Conservation (phyloP, 805 yeast species). For the Nakazawaea holstii region DNA sequence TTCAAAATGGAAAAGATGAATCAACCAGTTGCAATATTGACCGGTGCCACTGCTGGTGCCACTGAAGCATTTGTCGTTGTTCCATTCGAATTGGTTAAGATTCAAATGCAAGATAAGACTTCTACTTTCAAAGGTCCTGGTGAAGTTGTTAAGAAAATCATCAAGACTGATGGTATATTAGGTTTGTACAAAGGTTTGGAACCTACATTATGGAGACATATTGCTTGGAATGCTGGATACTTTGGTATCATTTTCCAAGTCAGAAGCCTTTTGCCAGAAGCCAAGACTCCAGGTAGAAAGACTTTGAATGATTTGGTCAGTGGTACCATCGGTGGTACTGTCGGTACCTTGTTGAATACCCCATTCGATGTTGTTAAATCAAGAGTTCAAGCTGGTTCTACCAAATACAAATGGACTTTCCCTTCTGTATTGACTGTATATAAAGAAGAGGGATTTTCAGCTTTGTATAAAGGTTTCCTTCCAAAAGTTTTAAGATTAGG, state of each 20-base stretch:
- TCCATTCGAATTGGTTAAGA: slow-evolving; percentile 94
- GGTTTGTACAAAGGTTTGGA: slow-evolving; percentile 94
- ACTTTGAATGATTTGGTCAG: slow-evolving; percentile 83
- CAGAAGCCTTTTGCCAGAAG: slow-evolving; percentile 71
- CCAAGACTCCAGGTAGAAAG: slow-evolving; percentile 64
- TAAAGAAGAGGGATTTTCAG: slow-evolving; percentile 87
- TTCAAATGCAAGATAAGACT: slow-evolving; percentile 85
- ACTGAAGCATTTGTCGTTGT: slow-evolving; percentile 95
- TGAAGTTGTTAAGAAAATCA: slow-evolving; percentile 71
- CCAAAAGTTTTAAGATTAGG: slow-evolving; percentile 97
- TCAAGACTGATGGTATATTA: slow-evolving; percentile 69
- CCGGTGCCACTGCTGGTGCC: slow-evolving; percentile 99
- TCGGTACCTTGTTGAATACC: slow-evolving; percentile 92
- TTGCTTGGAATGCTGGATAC: slow-evolving; percentile 96
- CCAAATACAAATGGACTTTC: slow-evolving; percentile 89
- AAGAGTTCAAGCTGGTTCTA: slow-evolving; percentile 86
- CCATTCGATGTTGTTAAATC: slow-evolving; percentile 98
- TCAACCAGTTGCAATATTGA: slow-evolving; percentile 80
- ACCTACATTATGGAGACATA: slow-evolving; percentile 96
- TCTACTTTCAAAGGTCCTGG: slow-evolving; percentile 79
- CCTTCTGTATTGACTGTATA: slow-evolving; percentile 73
- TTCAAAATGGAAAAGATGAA: slow-evolving; percentile 69
- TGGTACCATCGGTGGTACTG: slow-evolving; percentile 95
- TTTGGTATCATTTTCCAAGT: slow-evolving; percentile 93
- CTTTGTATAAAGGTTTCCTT: slow-evolving; percentile 91